Evolutionary conservation across 441 rosid genomes (phyloP), one percentile per base, ranked within the genome.

Genomic region (Raphanus hybrid): DNA sequence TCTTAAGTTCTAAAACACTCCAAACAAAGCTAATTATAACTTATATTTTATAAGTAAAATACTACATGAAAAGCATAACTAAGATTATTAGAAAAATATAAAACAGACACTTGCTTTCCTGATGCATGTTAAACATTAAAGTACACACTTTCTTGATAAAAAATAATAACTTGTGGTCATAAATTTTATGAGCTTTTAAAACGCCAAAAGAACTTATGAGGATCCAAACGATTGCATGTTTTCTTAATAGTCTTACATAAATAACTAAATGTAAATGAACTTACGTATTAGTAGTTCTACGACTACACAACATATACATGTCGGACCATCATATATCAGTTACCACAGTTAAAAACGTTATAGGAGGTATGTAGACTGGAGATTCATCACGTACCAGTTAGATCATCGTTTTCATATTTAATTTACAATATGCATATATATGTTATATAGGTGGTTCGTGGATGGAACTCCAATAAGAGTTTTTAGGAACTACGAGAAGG

Each of bases 391-490:
- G 43, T 62, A 62, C 8, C 34, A 10, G 50, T 3, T 69, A 29
- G 34, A 34, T 55, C n/a, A 52, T 62, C 67, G 10, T 37, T 34
- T 29, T 27, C 23, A 32, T 35, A 61, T n/a, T 7, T 14, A n/a
- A 62, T 32, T 32, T 32, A 4, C 43, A 3, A n/a, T 50, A 61
- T 64, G 75, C 18, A 18, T 45, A 11, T 18, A 18, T 64, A n/a
- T 70, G 26, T 16, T 34, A 75, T 82, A 87, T 82, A 87, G 90
- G 87, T 85, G 88, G 91, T 85, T 84, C 8, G 41, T 89, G 2
- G 86, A 89, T 68, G 82, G 86, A 67, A 54, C 86, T 50, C 93
- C 90, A 5, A 86, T 89, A 35, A 83, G 87, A 32, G 86, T 84
- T 4, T 87, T 77, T 82, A 68, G 89, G 27, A 89, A 87, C 87